A percentile compares a stretch with the other conserved stretches of the same genome.
Evolutionary conservation across 768 basidiomycete genomes (phyloP).

Genomic region (Lactarius indigo): DNA sequence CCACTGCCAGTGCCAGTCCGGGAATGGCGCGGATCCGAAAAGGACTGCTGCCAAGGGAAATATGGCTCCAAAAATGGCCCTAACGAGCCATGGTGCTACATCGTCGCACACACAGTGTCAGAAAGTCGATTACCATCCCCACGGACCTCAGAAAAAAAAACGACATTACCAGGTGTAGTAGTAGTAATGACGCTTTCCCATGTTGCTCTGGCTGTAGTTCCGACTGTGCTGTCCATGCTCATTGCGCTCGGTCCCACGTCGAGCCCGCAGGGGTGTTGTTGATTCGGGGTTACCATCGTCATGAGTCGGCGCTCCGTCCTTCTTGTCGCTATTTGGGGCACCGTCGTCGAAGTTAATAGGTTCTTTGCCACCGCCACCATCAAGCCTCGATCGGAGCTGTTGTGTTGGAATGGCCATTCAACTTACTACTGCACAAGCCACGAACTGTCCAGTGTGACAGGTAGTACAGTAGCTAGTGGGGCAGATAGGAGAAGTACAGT

Average conservation of each 20-base stretch:
- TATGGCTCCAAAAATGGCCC: slow-evolving; percentile 5
- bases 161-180: slow-evolving; percentile 9
- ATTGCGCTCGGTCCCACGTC: neutral
- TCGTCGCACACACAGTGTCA: neutral
- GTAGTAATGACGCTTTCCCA: neutral
- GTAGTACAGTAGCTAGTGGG: neutral
- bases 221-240: neutral
- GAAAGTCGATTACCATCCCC: neutral
- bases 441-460: neutral
- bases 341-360: neutral
- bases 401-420: neutral
- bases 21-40: slow-evolving; percentile 17
- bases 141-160: neutral
- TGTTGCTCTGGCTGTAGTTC: neutral
- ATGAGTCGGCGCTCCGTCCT: slow-evolving; percentile 9
- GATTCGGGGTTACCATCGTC: neutral
- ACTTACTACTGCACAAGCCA: neutral
- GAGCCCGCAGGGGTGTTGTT: neutral
- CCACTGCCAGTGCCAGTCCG: slow-evolving; percentile 2
- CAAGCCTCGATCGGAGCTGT: slow-evolving; percentile 5
- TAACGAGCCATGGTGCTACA: neutral
- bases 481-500: neutral
- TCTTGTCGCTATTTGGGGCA: neutral
- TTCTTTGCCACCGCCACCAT: slow-evolving; percentile 4
- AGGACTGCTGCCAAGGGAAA: slow-evolving; percentile 3